These are phyloP conservation scores for Tulasnella sp. DNA, from an alignment of 768 basidiomycete genomes.

Conservation along the genomic window DNA sequence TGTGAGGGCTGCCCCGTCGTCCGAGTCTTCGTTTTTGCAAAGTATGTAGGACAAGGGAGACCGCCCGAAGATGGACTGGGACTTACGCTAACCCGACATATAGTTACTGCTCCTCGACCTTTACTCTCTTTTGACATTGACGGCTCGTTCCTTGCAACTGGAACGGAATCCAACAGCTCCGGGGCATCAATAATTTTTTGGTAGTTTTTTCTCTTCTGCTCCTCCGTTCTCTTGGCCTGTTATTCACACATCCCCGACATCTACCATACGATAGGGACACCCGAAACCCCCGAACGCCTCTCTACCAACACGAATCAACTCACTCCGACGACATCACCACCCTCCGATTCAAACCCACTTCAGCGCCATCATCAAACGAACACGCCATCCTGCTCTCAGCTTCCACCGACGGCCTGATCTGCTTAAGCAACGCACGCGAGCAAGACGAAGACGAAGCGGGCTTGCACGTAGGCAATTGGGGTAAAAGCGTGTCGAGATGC, in stretches of 20 bases:
- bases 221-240: too few relatives aligned
- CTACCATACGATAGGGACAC: conserved; percentile 55
- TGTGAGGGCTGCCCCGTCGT: conserved; percentile 40
- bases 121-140: conserved; percentile 46
- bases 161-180: conserved; percentile 65
- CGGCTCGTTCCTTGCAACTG: conserved; percentile 68
- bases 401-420: conserved; percentile 77
- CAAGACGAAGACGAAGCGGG: conserved; percentile 83
- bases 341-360: conserved; percentile 45
- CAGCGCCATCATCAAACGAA: conserved; percentile 26
- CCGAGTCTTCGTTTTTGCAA: conserved; percentile 53
- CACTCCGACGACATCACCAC: conserved; percentile 91
- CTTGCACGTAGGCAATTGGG: conserved; percentile 76
- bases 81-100: too few relatives aligned
- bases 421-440: conserved; percentile 42
- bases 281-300: conserved; percentile 59
- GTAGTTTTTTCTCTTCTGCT: conserved; percentile 35
- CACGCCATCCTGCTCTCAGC: conserved; percentile 59
- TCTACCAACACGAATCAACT: conserved; percentile 72
- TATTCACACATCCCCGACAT: conserved; percentile 6
- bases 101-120: neutral
- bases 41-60: neutral
- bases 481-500: conserved; percentile 67
- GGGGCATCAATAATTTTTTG: conserved; percentile 82
- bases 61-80: too few relatives aligned